phyloP scores from a whole-genome alignment of 164 flowering plant species.

The Umbilicus rupestris region DNA sequence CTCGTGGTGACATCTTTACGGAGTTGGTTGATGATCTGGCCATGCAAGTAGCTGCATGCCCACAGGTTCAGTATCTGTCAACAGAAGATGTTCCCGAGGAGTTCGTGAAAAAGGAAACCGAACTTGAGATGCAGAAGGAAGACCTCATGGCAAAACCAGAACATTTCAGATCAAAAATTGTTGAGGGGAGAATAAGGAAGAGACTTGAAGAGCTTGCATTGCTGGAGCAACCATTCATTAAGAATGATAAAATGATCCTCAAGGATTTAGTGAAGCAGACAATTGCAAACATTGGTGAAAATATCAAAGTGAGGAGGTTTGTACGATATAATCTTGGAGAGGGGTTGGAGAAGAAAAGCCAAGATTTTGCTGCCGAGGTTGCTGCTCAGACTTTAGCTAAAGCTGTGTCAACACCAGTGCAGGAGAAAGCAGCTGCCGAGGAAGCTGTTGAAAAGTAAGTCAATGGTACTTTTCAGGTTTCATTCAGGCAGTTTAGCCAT shows the following conservation, averaged over 20 bases:
- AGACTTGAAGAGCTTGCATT: conserved; percentile 83
- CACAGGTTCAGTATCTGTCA: conserved; percentile 72
- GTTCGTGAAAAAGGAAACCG: conserved; percentile 66
- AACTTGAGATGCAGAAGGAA: conserved; percentile 92
- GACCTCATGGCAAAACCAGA: conserved; percentile 84
- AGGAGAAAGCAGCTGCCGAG: conserved; percentile 35
- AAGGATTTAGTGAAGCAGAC: conserved; percentile 91
- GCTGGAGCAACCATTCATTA: conserved; percentile 89
- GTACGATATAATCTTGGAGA: conserved; percentile 84
- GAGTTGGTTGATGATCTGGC: conserved; percentile 96
- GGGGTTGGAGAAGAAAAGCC: conserved; percentile 90
- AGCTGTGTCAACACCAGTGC: conserved; percentile 26
- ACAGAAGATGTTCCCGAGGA: conserved; percentile 78
- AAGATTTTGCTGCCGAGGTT: conserved; percentile 97
- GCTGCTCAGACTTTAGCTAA: conserved; percentile 95
- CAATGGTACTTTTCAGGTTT: neutral
- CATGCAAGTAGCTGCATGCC: conserved; percentile 99
- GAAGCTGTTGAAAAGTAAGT: conserved; percentile 66
- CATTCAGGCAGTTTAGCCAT: neutral
- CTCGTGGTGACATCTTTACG: conserved; percentile 93
- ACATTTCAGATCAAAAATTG: conserved; percentile 76
- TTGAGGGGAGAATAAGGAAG: conserved; percentile 75
- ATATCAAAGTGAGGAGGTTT: conserved; percentile 88
- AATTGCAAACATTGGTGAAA: conserved; percentile 93
- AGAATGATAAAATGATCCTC: conserved; percentile 72